Evolutionary conservation across 1,139 yeast species (phyloP).

Genomic region (Saccharomyces hybrid): DNA sequence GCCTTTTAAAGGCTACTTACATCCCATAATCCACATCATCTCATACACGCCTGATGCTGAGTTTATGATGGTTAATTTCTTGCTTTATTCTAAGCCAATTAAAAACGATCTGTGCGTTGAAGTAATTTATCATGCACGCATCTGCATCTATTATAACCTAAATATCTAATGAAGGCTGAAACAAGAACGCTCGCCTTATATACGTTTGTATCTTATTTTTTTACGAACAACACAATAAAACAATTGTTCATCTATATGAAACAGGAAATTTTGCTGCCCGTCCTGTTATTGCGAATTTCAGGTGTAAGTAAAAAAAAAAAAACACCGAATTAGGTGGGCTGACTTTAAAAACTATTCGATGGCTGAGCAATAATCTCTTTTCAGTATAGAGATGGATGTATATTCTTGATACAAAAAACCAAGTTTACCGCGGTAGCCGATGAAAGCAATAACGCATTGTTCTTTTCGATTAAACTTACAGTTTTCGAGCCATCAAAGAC

Average conservation of each 20-base stretch:
- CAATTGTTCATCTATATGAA: no score
- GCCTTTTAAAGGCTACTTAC: not conserved
- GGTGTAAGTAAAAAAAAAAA: not conserved
- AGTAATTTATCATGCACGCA: not conserved
- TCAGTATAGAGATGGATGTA: not conserved
- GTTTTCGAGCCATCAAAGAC: not conserved
- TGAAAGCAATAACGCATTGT: not conserved
- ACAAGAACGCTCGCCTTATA: no score
- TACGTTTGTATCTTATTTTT: no score
- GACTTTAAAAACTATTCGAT: not conserved
- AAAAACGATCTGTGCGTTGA: not conserved
- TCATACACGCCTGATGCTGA: not conserved
- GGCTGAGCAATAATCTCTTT: not conserved
- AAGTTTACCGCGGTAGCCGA: not conserved
- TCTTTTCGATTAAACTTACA: not conserved
- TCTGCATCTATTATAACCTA: not conserved
- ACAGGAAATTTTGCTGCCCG: not conserved
- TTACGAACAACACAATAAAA: no score
- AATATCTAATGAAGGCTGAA: no score
- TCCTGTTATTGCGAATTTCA: not conserved
- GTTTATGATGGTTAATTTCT: not conserved
- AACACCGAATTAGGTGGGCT: not conserved
- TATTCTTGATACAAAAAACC: not conserved
- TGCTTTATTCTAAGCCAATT: not conserved
- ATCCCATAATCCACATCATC: not conserved